Evolutionary conservation across 345 rosid species (phyloP).

Genomic region (Turritis glabra): DNA sequence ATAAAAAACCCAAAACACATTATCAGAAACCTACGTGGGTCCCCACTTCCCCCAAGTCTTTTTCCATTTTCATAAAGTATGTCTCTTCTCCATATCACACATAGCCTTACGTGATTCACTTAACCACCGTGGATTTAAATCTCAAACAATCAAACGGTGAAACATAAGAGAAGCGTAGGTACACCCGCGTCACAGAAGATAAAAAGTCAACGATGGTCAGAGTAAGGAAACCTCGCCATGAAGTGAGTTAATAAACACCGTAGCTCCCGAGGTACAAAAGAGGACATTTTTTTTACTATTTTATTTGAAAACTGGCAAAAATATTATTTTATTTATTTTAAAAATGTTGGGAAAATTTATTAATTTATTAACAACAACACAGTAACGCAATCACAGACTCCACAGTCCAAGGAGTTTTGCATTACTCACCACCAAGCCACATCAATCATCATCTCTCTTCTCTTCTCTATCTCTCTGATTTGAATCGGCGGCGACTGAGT

Average conservation of each 20-base stretch:
- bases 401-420: conserved; percentile 49
- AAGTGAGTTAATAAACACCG: conserved; percentile 25
- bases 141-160: background rate
- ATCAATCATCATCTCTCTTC: background rate
- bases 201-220: background rate
- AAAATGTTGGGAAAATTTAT: background rate
- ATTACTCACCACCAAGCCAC: background rate
- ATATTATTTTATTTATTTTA: background rate
- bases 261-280: conserved; percentile 19
- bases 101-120: background rate
- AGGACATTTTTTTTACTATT: too few relatives aligned
- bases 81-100: conserved; percentile 1
- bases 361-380: conserved; percentile 25
- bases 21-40: conserved; percentile 14
- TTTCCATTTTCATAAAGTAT: background rate
- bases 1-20: background rate
- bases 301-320: background rate
- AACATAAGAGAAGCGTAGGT: background rate
- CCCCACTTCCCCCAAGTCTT: conserved; percentile 31
- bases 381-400: conserved; percentile 46
- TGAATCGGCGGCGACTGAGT: conserved; percentile 21
- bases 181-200: conserved; percentile 18
- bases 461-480: conserved; percentile 3
- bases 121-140: background rate
- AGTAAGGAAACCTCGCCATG: conserved; percentile 22